A percentile compares a stretch with the other conserved stretches of the same genome.
Conservation (phyloP, 2,329 filamentous ascomycete species). For the Sporothrix euskadiensis region DNA sequence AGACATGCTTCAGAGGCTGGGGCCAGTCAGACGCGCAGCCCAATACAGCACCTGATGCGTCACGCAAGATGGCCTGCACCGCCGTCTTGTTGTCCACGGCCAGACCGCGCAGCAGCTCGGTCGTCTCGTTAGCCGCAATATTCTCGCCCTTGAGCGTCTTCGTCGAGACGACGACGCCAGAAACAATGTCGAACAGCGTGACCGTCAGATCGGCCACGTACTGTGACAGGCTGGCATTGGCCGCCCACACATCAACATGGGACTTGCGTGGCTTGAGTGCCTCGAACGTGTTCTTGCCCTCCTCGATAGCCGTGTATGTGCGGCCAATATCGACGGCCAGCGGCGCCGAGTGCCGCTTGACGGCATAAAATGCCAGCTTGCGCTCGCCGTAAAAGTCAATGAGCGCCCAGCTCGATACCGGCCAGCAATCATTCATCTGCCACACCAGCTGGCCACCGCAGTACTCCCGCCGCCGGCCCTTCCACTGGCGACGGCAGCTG, state of each 20-base stretch:
- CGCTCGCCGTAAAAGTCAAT: slow-evolving; percentile 76
- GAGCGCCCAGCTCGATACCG: slow-evolving; percentile 76
- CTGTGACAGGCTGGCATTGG: slow-evolving; percentile 12
- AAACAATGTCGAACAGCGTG: neutral
- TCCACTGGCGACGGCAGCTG: slow-evolving; percentile 74
- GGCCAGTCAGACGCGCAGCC: slow-evolving; percentile 69
- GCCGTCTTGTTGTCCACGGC: slow-evolving; percentile 26
- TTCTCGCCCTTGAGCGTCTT: neutral
- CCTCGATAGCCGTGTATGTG: neutral
- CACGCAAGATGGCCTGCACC: slow-evolving; percentile 52
- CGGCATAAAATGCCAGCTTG: slow-evolving; percentile 76
- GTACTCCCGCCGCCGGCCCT: slow-evolving; percentile 66
- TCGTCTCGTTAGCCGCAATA: neutral
- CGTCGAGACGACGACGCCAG: neutral
- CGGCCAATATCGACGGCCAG: slow-evolving; percentile 70
- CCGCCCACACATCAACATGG: neutral
- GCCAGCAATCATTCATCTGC: slow-evolving; percentile 89
- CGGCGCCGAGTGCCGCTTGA: slow-evolving; percentile 74
- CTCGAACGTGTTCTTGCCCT: neutral
- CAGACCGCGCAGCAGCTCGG: neutral
- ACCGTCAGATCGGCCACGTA: neutral
- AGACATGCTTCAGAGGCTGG: slow-evolving; percentile 68
- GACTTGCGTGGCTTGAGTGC: neutral
- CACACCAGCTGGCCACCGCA: slow-evolving; percentile 77
- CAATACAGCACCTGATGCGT: slow-evolving; percentile 38